Evolutionary conservation across 495 filamentous ascomycete species (phyloP), one percentile per base, ranked within the genome.

Genomic region (Penicillium chermesinum): DNA sequence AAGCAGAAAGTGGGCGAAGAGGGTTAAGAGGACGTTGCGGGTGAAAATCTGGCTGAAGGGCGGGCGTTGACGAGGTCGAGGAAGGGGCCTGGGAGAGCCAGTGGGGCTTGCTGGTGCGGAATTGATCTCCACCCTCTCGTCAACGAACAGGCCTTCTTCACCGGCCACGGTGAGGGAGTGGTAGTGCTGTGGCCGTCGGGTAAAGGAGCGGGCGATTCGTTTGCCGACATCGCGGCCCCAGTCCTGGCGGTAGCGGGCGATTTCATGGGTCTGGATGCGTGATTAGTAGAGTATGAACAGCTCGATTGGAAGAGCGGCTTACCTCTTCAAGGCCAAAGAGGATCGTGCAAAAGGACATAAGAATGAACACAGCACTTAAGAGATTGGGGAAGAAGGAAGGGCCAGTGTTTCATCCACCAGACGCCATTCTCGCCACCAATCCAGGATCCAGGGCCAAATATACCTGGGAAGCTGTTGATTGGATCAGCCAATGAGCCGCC

Each of bases 401-500:
- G 81, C 70, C 73, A 85, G 34, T 62, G 72, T 37, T 59, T 59
- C 76, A 84, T 77, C 83, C 83, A 86, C 53, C 62, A 62, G 2
- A 83, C 72, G 1, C 81, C 80, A 18, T 74, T 52, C 52, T 76
- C 59, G 2, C 75, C 70, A 12, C 72, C 76, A 37, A 73, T 59
- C 1, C 71, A 12, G 3, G 78, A 80, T 2, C 72, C 71, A 0
- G 75, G 73, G 4, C 87, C 86, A 53, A 91, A 90, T 0, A 90
- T 25, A 13, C 67, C 63, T 1, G 87, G 83, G 50, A 83, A 77
- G 32, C 72, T 84, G 2, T 70, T 71, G 1, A 80, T 75, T 0
- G 88, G 88, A 59, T 93, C 86, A 5, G 87, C 85, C 41, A 91
- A 64, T 20, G 82, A 62, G 10, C 88, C 88, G 14, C 87, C 87